Evolutionary conservation across 768 basidiomycete genomes (phyloP), one percentile per base, ranked within the genome.

Genomic region (Auriculariales sp.): DNA sequence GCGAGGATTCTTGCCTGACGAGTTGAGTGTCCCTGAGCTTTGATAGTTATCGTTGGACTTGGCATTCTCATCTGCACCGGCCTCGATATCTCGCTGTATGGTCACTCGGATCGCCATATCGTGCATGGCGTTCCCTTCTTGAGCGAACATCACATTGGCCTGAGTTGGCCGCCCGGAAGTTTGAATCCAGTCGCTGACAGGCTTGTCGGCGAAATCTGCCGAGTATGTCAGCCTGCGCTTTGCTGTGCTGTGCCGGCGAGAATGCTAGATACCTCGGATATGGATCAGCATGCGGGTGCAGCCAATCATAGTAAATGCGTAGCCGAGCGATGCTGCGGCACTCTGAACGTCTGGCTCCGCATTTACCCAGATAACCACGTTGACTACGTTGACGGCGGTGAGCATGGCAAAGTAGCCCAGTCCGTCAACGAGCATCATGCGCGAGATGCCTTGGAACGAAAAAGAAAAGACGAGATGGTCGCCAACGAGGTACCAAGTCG

Each of bases 291-390:
- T 67, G 52, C 71, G 66, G 54, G 78, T 75, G 22, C 72, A 72
- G 76, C 75, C 77, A 57, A 79, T 78, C 75, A 74, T 78, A 32
- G 71, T 75, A 49, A 74, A 67, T 32, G 64, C 69, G 54, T 75
- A 78, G 50, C 69, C 77, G 46, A 76, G 57, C 12, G 77, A 75
- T 1, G 77, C 68, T 19, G 22, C 39, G 17, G 39, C 39, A 25
- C 22, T 24, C 39, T 44, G 39, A 12, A 44, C 22, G 19, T 4
- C 19, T 12, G 39, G 22, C 39, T 19, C 22, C 22, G 39, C 39
- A 25, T 19, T n/a, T 25, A 24, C 27, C 22, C 70, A 79, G 5
- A 78, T 59, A 25, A 74, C 54, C 1, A 79, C 56, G 56, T 79
- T 79, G 54, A 75, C 62, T 28, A 71, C 56, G 56, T 79, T 79